Evolutionary conservation across 2,329 filamentous ascomycete genomes (phyloP), one percentile per base, ranked within the genome.

Genomic region (Tolypocladium ophioglossoides): DNA sequence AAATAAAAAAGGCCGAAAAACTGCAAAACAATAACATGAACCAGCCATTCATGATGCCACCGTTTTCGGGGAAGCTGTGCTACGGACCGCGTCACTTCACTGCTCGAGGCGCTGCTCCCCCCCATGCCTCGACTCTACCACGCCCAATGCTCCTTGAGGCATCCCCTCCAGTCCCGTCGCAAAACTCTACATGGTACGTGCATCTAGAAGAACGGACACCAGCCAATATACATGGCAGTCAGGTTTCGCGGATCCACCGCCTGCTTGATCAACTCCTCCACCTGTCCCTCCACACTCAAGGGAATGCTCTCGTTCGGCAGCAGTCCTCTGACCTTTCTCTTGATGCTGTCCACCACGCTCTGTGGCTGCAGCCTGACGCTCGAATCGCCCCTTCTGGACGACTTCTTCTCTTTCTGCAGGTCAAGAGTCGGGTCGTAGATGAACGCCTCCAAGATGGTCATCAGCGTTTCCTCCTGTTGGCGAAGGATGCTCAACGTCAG

Each of bases 391-490:
- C 64, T 63, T 50, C 63, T 66, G 44, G 67, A 63, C 37, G 62
- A 55, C 20, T 68, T 70, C 67, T 87, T 90, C 52, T 86, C 86
- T 58, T 74, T 74, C 63, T 96, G 83, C 58, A 97, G 84, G 66
- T 99, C 95, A 14, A 96, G 84, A 16, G 95, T 97, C 0, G 94
- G 94, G 67, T 99, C 94, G 66, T 99, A 91, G 59, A 99, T 82
- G 66, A 99, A 99, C 0, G 94, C 91, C 73, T 99, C 95, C 1
- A 99, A 78, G 51, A 99, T 92, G 0, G 92, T 96, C 85, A 99
- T 96, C 55, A 99, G 76, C 40, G 92, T 96, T 70, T 99, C 95
- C 69, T 96, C 88, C 65, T 96, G 91, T 68, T 95, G 88, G 1
- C 94, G 81, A 11, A 97, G 77, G 32, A 96, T 84, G 46, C 82